A percentile compares a stretch with the other conserved stretches of the same genome.
Conservation (phyloP, 352 stramenopile genomes). For the Globisporangium spinosum region DNA sequence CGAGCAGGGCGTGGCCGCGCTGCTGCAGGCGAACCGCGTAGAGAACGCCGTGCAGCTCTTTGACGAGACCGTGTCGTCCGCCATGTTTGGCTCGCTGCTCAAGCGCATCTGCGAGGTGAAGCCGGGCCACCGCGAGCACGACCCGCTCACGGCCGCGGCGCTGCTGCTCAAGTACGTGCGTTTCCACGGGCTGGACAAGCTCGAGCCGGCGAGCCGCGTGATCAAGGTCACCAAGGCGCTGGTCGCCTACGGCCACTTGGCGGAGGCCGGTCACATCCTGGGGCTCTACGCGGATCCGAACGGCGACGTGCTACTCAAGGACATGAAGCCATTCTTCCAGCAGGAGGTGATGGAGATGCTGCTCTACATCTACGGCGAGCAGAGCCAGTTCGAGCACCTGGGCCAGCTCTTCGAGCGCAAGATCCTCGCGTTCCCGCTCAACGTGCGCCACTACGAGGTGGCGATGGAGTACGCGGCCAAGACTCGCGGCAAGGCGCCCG, state of each 20-base stretch:
- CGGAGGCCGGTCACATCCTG: conserved; percentile 51
- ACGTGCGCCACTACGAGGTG: conserved; percentile 56
- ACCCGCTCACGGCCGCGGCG: conserved; percentile 37
- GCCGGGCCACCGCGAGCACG: conserved; percentile 17
- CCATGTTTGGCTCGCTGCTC: conserved; percentile 36
- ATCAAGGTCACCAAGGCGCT: conserved; percentile 49
- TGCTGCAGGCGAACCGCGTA: conserved; percentile 24
- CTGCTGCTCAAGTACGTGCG: conserved; percentile 60
- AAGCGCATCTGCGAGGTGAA: conserved; percentile 32
- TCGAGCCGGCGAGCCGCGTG: conserved; percentile 36
- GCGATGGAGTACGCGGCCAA: conserved; percentile 58
- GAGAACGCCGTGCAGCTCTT: conserved; percentile 52
- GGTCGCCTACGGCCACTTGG: conserved; percentile 35
- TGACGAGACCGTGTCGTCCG: conserved; percentile 28
- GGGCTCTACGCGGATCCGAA: conserved; percentile 36
- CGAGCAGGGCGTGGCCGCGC: conserved; percentile 31
- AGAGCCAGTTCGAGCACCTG: conserved; percentile 39
- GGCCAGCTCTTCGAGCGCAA: conserved; percentile 45
- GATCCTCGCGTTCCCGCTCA: conserved; percentile 44
- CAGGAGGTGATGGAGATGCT: conserved; percentile 66
- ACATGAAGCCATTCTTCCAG: conserved; percentile 57
- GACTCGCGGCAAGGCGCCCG: not conserved
- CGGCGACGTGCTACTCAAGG: conserved; percentile 40
- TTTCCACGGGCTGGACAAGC: conserved; percentile 34
- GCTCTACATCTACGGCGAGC: conserved; percentile 65